Evolutionary conservation across 768 basidiomycete genomes (phyloP).

Genomic region (Podaxis rugospora): DNA sequence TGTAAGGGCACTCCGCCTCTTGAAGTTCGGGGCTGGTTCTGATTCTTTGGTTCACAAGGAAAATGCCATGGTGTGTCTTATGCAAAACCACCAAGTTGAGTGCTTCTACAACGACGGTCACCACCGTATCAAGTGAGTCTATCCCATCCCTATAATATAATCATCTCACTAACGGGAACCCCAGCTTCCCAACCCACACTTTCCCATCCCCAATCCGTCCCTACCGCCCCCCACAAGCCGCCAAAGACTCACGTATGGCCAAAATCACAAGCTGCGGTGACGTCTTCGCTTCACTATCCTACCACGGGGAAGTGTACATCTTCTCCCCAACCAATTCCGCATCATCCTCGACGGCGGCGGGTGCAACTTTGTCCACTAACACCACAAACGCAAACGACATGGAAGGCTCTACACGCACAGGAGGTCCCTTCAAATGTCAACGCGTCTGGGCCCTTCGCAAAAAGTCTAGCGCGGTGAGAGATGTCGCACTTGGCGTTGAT

Average conservation of each 20-base stretch:
- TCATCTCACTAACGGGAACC: slow-evolving; percentile 1
- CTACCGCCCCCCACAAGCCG: slow-evolving; percentile 79
- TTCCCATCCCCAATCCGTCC: slow-evolving; percentile 75
- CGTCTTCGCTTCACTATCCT: slow-evolving; percentile 76
- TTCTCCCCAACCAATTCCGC: slow-evolving; percentile 45
- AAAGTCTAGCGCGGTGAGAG: slow-evolving; percentile 84
- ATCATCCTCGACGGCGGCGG: slow-evolving; percentile 15
- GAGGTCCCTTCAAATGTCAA: slow-evolving; percentile 66
- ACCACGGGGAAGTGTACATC: slow-evolving; percentile 88
- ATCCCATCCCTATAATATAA: neutral
- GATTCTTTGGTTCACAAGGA: slow-evolving; percentile 44
- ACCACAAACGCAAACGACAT: slow-evolving; percentile 25
- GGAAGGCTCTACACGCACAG: slow-evolving; percentile 23
- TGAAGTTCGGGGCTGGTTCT: neutral
- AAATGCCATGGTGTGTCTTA: slow-evolving; percentile 75
- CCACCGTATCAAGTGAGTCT: slow-evolving; percentile 65
- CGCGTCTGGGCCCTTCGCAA: slow-evolving; percentile 88
- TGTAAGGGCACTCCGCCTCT: slow-evolving; percentile 33
- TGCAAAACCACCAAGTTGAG: slow-evolving; percentile 76
- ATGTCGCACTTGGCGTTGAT: slow-evolving; percentile 85
- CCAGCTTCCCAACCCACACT: slow-evolving; percentile 69
- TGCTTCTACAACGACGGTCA: slow-evolving; percentile 76
- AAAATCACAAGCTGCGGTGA: slow-evolving; percentile 81
- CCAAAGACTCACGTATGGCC: slow-evolving; percentile 63
- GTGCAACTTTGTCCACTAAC: slow-evolving; percentile 10